Conservation (phyloP, 306 rosid genomes). For the Herpetospermum pedunculosum region DNA sequence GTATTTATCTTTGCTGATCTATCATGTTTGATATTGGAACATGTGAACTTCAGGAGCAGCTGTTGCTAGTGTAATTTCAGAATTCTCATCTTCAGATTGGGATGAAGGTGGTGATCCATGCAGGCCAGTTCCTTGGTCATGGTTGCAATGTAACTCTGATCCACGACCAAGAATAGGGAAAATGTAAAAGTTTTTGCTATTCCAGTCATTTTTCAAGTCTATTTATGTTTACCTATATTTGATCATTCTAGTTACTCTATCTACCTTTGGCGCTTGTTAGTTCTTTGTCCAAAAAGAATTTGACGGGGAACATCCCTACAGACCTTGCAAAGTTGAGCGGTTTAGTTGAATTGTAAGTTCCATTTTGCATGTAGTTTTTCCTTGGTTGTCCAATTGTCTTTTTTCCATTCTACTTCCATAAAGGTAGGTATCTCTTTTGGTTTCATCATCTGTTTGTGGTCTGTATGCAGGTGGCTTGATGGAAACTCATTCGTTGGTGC, state of each 20-base stretch:
- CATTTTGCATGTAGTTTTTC: constrained; percentile 13
- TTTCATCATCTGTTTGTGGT: constrained; percentile 8
- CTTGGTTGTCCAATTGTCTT: not conserved
- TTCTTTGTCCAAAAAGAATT: constrained; percentile 49
- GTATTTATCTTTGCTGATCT: not conserved
- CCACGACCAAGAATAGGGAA: constrained; percentile 64
- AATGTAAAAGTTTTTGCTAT: constrained; percentile 39
- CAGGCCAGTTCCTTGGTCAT: constrained; percentile 92
- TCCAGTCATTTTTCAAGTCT: constrained; percentile 5
- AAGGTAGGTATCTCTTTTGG: not conserved
- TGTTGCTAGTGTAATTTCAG: constrained; percentile 46
- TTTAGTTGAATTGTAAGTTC: constrained; percentile 76
- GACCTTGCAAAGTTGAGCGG: constrained; percentile 61
- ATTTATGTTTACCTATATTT: not conserved
- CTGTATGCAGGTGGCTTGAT: constrained; percentile 42
- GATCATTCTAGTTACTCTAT: constrained; percentile 22
- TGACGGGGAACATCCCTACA: constrained; percentile 71
- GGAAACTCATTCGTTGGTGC: constrained; percentile 54
- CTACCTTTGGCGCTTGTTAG: constrained; percentile 40
- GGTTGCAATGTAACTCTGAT: constrained; percentile 79
- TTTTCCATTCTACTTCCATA: constrained; percentile 12
- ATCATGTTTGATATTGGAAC: constrained; percentile 21
- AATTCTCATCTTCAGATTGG: constrained; percentile 55
- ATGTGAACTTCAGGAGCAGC: constrained; percentile 41
- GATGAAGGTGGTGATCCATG: constrained; percentile 98